Evolutionary conservation across 1,139 yeast genomes (phyloP).

Genomic region (Nakaseomyces glabratus): DNA sequence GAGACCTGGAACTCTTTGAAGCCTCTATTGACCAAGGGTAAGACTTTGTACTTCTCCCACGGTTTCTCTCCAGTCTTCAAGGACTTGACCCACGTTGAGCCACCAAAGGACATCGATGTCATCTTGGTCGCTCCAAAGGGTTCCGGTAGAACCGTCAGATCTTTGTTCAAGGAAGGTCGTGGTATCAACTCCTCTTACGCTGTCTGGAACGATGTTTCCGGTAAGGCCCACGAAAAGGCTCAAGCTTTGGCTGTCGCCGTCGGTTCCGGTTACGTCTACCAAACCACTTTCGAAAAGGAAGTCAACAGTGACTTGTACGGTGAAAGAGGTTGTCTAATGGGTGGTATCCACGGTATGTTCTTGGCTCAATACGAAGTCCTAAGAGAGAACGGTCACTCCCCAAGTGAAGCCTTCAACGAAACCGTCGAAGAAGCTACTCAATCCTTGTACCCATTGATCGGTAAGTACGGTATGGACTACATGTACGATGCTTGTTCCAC

Average conservation of each 20-base stretch:
- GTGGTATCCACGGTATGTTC: conserved; percentile 99
- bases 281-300: conserved; percentile 98
- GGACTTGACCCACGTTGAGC: conserved; percentile 90
- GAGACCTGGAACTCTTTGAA: conserved; percentile 87
- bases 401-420: conserved; percentile 99
- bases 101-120: conserved; percentile 92
- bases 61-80: conserved; percentile 99
- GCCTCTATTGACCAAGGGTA: conserved; percentile 92
- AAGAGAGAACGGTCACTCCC: conserved; percentile 99
- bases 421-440: conserved; percentile 99
- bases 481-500: conserved; percentile 99
- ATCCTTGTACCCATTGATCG: conserved; percentile 96
- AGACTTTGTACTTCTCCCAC: conserved; percentile 97
- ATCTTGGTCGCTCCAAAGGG: conserved; percentile 99
- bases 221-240: conserved; percentile 99
- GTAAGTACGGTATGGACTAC: conserved; percentile 99
- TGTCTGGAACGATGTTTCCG: conserved; percentile 98
- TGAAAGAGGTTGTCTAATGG: conserved; percentile 99
- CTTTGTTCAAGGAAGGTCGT: conserved; percentile 99
- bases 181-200: conserved; percentile 99
- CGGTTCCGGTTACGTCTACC: conserved; percentile 99
- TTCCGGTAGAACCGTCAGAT: conserved; percentile 98
- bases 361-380: conserved; percentile 98
- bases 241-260: conserved; percentile 98
- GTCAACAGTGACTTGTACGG: conserved; percentile 99